These are phyloP conservation scores for Verticillium nubilum DNA, from an alignment of 2,329 filamentous ascomycete species.

Conservation along the genomic window DNA sequence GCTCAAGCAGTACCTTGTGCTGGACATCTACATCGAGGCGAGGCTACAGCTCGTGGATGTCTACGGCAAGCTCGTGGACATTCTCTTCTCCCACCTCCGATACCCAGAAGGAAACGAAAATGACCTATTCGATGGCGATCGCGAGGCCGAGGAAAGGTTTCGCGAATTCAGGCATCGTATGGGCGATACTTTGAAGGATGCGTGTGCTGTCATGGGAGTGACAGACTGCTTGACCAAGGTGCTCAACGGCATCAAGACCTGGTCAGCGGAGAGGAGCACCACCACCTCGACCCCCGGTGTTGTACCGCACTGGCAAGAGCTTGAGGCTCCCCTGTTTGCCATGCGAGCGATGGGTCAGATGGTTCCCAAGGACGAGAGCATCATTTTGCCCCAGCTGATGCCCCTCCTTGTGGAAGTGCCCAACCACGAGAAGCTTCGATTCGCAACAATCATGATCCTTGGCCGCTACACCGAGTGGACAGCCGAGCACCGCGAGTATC, in stretches of 20 bases:
- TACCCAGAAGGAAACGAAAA: slow-evolving; percentile 72
- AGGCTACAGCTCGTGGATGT: slow-evolving; percentile 72
- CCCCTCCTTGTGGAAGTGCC: slow-evolving; percentile 91
- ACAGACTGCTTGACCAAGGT: slow-evolving; percentile 88
- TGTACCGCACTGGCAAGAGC: slow-evolving; percentile 92
- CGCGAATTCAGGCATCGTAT: slow-evolving; percentile 94
- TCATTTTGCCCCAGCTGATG: slow-evolving; percentile 86
- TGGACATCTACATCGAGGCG: slow-evolving; percentile 84
- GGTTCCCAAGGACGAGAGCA: slow-evolving; percentile 83
- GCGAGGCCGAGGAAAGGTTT: slow-evolving; percentile 95
- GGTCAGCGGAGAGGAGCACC: slow-evolving; percentile 77
- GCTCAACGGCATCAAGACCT: slow-evolving; percentile 76
- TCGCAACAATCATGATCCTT: slow-evolving; percentile 96
- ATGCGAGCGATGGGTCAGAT: slow-evolving; percentile 95
- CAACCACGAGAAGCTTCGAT: slow-evolving; percentile 94
- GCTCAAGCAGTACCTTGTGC: slow-evolving; percentile 88
- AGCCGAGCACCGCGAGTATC: slow-evolving; percentile 82
- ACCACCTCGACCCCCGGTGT: slow-evolving; percentile 40
- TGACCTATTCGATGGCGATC: slow-evolving; percentile 92
- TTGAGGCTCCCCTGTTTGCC: slow-evolving; percentile 91
- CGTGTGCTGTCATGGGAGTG: slow-evolving; percentile 92
- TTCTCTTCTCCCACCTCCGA: slow-evolving; percentile 85
- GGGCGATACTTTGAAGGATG: slow-evolving; percentile 96
- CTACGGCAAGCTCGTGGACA: slow-evolving; percentile 84
- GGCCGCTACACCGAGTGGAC: slow-evolving; percentile 99